Evolutionary conservation across 23 red algal species (phyloP).

Genomic region (Rhodosorus marinus): DNA sequence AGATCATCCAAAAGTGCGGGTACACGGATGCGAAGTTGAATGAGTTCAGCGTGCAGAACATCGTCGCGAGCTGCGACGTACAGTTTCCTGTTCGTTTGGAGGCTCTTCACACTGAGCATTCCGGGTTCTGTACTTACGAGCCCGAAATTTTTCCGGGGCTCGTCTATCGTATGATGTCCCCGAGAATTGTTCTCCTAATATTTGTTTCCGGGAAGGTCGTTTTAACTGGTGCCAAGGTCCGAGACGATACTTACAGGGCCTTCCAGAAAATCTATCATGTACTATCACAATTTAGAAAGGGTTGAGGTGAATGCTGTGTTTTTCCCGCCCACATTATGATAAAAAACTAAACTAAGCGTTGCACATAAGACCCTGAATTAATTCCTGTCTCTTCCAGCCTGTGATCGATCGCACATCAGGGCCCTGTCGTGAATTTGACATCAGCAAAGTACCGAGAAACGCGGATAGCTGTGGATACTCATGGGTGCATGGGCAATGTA

Average conservation of each 20-base stretch:
- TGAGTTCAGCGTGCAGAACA: slow-evolving; percentile 95
- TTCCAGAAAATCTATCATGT: slow-evolving; percentile 88
- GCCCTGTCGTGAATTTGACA: too few relatives aligned
- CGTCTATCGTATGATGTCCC: slow-evolving; percentile 93
- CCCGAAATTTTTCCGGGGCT: slow-evolving; percentile 97
- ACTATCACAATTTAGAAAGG: slow-evolving; percentile 68
- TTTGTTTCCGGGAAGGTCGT: slow-evolving; percentile 99
- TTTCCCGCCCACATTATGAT: too few relatives aligned
- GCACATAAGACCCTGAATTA: too few relatives aligned
- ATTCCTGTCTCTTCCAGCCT: too few relatives aligned
- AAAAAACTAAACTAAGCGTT: too few relatives aligned
- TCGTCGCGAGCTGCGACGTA: slow-evolving; percentile 87
- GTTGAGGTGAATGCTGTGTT: too few relatives aligned
- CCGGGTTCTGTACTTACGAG: slow-evolving; percentile 86
- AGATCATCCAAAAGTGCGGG: slow-evolving; percentile 88
- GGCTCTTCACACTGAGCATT: slow-evolving; percentile 67
- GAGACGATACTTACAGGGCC: slow-evolving; percentile 71
- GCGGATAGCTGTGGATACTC: too few relatives aligned
- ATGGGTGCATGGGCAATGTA: too few relatives aligned
- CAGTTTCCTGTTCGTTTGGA: slow-evolving; percentile 94
- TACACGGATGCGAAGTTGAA: slow-evolving; percentile 83
- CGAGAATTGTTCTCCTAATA: slow-evolving; percentile 92
- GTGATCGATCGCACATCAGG: too few relatives aligned
- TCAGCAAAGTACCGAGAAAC: too few relatives aligned
- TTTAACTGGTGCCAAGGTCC: slow-evolving; percentile 86